phyloP scores from a whole-genome alignment of 2,329 filamentous ascomycete genomes.

The Alternaria arbusti region DNA sequence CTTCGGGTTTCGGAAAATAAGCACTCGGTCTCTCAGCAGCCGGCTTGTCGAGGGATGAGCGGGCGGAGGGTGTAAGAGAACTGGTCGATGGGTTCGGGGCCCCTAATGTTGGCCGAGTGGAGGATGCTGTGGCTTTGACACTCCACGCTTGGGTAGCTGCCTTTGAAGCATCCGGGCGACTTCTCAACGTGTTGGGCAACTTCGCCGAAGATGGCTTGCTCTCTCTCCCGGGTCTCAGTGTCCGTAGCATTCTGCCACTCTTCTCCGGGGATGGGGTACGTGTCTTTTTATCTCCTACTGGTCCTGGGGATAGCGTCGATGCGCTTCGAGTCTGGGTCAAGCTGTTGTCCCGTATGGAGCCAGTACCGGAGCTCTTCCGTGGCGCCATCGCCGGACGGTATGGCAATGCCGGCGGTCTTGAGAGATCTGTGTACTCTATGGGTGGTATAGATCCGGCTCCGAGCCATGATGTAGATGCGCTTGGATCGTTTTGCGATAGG shows the following conservation, averaged over 20 bases:
- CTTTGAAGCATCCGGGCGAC: slow-evolving; percentile 63
- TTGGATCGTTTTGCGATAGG: slow-evolving; percentile 14
- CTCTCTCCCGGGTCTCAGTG: slow-evolving; percentile 57
- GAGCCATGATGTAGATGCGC: slow-evolving; percentile 62
- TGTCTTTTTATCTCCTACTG: slow-evolving; percentile 53
- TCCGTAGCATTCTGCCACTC: slow-evolving; percentile 64
- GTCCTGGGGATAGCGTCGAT: slow-evolving; percentile 42
- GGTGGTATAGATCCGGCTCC: slow-evolving; percentile 83
- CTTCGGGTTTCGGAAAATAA: slow-evolving; percentile 15
- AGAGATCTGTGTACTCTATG: slow-evolving; percentile 79
- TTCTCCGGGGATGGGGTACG: slow-evolving; percentile 69
- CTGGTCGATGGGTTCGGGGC: slow-evolving; percentile 23
- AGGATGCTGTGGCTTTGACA: slow-evolving; percentile 36
- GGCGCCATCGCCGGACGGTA: slow-evolving; percentile 58
- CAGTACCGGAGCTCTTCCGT: slow-evolving; percentile 55
- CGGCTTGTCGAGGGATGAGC: slow-evolving; percentile 40
- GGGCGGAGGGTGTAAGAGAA: slow-evolving; percentile 27
- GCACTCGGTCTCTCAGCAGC: slow-evolving; percentile 24
- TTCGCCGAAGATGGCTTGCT: slow-evolving; percentile 54
- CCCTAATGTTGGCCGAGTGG: slow-evolving; percentile 22
- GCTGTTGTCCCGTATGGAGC: slow-evolving; percentile 28
- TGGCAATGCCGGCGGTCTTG: slow-evolving; percentile 69
- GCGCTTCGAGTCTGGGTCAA: slow-evolving; percentile 29
- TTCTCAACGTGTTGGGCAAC: slow-evolving; percentile 53
- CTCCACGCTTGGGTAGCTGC: slow-evolving; percentile 69